Base-by-base conservation (phyloP, 495 filamentous ascomycete species). In the Tetracladium setigerum region DNA sequence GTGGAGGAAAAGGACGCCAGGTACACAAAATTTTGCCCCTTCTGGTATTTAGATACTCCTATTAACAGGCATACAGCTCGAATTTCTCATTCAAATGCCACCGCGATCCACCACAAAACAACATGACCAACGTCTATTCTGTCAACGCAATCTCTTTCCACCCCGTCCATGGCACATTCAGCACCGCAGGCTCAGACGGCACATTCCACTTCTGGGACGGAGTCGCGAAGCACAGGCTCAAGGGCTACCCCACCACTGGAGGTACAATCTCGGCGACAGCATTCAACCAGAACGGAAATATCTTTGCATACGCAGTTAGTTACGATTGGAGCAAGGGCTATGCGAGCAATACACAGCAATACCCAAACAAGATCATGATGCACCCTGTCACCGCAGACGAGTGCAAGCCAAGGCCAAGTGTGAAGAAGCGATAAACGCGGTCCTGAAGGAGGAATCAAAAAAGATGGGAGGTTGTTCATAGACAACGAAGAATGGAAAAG, bases 291-390 rank as follows among this genome's bases (percentile, higher is more conserved):
- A 79, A 67, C 42, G 90, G 89, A 39, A 79, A 69, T 54, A 86
- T 91, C 54, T 94, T 95, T 59, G 89, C 88, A 14, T 96, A 95
- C 58, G 84, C 89, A 5, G 77, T 94, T 24, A 89, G 86, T 57
- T 96, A 96, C 56, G 90, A 96, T 68, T 96, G 90, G 90, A 86
- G 83, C 60, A 94, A 94, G 65, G 90, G 90, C 10, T 91, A 87
- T 64, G 69, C 75, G 7, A 73, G 62, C 24, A 91, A 92, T 62
- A 87, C 62, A 24, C 79, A 75, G 16, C 72, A 80, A 52, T 74
- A 77, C 33, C 73, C 81, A 5, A 89, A 82, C 63, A 94, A 92
- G 66, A 78, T 96, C 44, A 90, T 94, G 81, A 69, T 96, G 53
- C 89, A 92, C 66, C 78, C 80, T 0, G 77, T 95, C 11, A 68